A percentile compares a stretch with the other conserved stretches of the same genome.
These are phyloP conservation scores for Tetrapisispora pingtungensis DNA, from an alignment of 805 yeast genomes.

Conservation along the genomic window DNA sequence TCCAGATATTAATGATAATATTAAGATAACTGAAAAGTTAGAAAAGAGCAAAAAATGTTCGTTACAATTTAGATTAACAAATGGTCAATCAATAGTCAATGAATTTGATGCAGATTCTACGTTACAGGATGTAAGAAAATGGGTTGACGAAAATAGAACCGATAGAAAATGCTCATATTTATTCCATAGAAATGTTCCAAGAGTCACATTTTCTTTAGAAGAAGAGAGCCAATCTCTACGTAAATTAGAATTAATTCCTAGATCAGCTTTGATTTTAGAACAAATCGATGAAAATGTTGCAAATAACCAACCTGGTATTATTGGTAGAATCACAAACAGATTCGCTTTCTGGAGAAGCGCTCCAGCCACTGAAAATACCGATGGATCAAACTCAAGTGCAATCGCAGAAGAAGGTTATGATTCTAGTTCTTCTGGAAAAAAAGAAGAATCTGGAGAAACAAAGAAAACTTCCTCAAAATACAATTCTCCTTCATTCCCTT, in stretches of 20 bases:
- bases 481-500: slow-evolving; percentile 6
- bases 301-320: neutral
- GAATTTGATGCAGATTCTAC: slow-evolving; percentile 38
- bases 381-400: neutral
- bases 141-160: slow-evolving; percentile 46
- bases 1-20: slow-evolving; percentile 22
- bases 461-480: neutral
- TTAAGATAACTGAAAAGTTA: slow-evolving; percentile 15
- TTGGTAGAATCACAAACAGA: slow-evolving; percentile 3
- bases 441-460: neutral
- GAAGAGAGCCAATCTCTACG: slow-evolving; percentile 49
- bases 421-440: neutral
- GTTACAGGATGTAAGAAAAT: slow-evolving; percentile 48
- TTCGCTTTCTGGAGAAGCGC: slow-evolving; percentile 10
- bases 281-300: slow-evolving; percentile 32
- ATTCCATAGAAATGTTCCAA: slow-evolving; percentile 46
- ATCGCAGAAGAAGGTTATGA: neutral
- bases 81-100: slow-evolving; percentile 50
- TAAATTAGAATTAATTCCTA: slow-evolving; percentile 52
- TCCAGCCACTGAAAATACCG: neutral
- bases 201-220: slow-evolving; percentile 49
- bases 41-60: slow-evolving; percentile 29
- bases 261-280: slow-evolving; percentile 66
- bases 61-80: slow-evolving; percentile 53
- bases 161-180: slow-evolving; percentile 37